phyloP scores from a whole-genome alignment of 208 protist genomes.

The Trichomonas tenax region DNA sequence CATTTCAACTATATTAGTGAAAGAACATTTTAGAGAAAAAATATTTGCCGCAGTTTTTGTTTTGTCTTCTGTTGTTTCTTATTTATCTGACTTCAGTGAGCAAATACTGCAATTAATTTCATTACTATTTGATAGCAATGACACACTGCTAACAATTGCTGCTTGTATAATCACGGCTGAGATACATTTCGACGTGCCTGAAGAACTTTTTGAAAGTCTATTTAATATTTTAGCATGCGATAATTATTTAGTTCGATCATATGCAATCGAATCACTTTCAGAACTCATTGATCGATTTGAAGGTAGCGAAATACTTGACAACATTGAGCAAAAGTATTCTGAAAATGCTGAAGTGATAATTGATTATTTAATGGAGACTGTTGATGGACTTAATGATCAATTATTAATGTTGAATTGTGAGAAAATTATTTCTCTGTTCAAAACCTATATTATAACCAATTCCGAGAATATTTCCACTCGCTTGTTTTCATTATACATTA shows the following conservation, averaged over 20 bases:
- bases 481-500: background rate
- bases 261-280: background rate
- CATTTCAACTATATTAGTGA: background rate
- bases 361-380: background rate
- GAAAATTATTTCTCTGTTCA: background rate
- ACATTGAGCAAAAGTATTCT: background rate
- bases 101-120: background rate
- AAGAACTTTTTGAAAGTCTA: background rate
- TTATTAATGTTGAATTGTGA: background rate
- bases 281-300: background rate
- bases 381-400: background rate
- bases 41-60: background rate
- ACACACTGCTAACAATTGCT: background rate
- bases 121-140: background rate
- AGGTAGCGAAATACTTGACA: background rate
- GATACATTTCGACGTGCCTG: background rate
- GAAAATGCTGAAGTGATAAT: background rate
- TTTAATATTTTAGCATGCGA: background rate
- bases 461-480: background rate
- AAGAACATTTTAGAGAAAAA: background rate
- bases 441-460: background rate
- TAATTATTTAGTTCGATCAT: background rate
- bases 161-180: background rate
- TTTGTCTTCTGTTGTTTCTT: background rate
- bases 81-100: background rate